These are phyloP conservation scores for Lichtheimia ramosa DNA, from an alignment of 371 early-diverging fungal species.

Conservation along the genomic window DNA sequence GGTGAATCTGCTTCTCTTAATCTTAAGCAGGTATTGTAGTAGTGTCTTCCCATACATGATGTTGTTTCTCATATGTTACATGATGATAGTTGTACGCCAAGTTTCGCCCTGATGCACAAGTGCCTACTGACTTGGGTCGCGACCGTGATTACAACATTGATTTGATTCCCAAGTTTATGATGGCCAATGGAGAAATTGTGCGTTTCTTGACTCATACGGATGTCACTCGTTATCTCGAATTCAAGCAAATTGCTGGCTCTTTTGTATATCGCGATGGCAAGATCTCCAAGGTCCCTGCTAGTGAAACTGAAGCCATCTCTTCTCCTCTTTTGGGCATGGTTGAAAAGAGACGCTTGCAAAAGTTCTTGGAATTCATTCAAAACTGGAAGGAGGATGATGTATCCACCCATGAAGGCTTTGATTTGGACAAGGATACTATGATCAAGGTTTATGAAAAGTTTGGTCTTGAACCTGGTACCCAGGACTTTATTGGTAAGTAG, in stretches of 20 bases:
- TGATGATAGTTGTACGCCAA: constrained; percentile 76
- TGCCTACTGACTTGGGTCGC: constrained; percentile 73
- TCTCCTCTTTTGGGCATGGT: constrained; percentile 91
- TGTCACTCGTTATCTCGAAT: constrained; percentile 97
- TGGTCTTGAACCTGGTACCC: constrained; percentile 89
- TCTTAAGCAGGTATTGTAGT: constrained; percentile 77
- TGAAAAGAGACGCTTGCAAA: constrained; percentile 94
- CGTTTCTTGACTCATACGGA: constrained; percentile 91
- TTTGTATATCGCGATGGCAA: constrained; percentile 87
- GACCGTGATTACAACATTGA: constrained; percentile 98
- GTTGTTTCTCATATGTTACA: too few species aligned
- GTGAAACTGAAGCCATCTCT: constrained; percentile 85
- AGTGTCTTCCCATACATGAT: too few species aligned
- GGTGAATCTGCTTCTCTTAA: constrained; percentile 94
- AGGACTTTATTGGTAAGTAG: constrained; percentile 89
- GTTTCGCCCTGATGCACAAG: constrained; percentile 72
- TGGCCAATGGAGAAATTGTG: constrained; percentile 95
- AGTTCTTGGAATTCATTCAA: constrained; percentile 97
- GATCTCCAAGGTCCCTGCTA: constrained; percentile 96
- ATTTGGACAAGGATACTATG: constrained; percentile 83
- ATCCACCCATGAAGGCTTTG: constrained; percentile 81
- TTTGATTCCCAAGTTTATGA: constrained; percentile 99
- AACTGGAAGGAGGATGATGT: constrained; percentile 81
- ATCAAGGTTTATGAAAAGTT: constrained; percentile 88
- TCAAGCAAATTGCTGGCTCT: constrained; percentile 95